Conservation (phyloP, 768 basidiomycete genomes). For the Suillus paluster region DNA sequence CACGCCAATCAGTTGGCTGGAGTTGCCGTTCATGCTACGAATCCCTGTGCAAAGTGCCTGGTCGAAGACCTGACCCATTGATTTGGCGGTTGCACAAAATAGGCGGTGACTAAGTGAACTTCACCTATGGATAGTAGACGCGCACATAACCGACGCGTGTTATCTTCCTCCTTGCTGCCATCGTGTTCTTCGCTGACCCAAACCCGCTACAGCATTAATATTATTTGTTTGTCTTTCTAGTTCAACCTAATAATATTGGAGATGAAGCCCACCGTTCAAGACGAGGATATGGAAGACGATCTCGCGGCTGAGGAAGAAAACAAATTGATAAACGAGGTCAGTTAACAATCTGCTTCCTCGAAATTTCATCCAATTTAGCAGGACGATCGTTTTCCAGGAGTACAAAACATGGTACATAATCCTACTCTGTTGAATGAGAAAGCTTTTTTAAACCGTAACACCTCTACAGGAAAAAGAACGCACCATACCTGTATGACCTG, state of each 20-base stretch:
- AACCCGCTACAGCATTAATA: too few species aligned
- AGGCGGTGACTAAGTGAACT: too few species aligned
- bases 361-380: slow-evolving; percentile 15
- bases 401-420: slow-evolving; percentile 78
- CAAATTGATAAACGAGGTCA: slow-evolving; percentile 85
- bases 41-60: too few species aligned
- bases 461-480: slow-evolving; percentile 85
- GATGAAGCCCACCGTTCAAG: slow-evolving; percentile 52
- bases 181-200: neutral
- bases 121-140: neutral
- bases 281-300: slow-evolving; percentile 80
- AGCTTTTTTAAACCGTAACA: neutral
- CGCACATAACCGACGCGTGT: slow-evolving; percentile 20
- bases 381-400: slow-evolving; percentile 51
- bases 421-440: neutral
- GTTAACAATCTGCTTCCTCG: slow-evolving; percentile 21
- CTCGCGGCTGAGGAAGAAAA: slow-evolving; percentile 85
- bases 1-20: too few species aligned
- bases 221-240: neutral
- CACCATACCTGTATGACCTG: slow-evolving; percentile 96
- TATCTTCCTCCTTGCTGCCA: slow-evolving; percentile 7
- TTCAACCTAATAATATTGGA: neutral
- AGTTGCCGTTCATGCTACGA: too few species aligned
- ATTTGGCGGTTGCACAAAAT: too few species aligned
- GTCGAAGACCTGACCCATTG: too few species aligned